Evolutionary conservation across 768 basidiomycete species (phyloP), one percentile per base, ranked within the genome.

Genomic region (Naganishia onofrii): DNA sequence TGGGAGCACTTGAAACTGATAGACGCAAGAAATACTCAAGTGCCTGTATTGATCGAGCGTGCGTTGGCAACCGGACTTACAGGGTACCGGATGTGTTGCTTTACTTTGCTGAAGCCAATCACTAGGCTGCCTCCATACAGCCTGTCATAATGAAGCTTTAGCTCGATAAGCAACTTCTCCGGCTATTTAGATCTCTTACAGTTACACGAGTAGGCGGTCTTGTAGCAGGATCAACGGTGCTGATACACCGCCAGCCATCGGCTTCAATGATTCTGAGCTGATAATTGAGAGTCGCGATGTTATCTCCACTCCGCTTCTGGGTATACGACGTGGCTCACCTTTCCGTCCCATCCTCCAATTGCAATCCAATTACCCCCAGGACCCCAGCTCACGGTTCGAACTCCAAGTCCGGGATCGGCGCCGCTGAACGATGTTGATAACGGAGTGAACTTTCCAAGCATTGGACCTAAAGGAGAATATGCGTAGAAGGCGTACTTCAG

Each of bases 311-410:
- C n/a, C 29, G 48, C 19, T 52, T 17, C 4, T 29, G 1, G 23
- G 23, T 19, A n/a, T 42, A n/a, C 13, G 19, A n/a, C 3, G 6
- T 7, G 32, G 42, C 82, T 51, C 67, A 90, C 92, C 82, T 89
- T 91, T 75, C 93, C 92, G 80, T 94, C 92, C 87, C 89, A 93
- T 13, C 93, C 93, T 15, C 87, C 88, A 0, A 93, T 84, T 1
- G 88, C 90, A 10, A 96, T 82, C 77, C 90, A 93, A 76, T 86
- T 83, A 5, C 93, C 91, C 67, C 84, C 89, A 3, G 93, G 93
- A 80, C 93, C 91, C 93, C 93, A 97, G 23, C 86, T 82, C 0
- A 89, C 88, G 70, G 82, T 84, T 12, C 92, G 86, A 52, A 96
- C 87, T 7, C 93, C 93, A 68, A 93, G 86, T 19, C 89, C 91